Evolutionary conservation across 176 grass and related monocot genomes (phyloP).

Genomic region (Triticum monococcum): DNA sequence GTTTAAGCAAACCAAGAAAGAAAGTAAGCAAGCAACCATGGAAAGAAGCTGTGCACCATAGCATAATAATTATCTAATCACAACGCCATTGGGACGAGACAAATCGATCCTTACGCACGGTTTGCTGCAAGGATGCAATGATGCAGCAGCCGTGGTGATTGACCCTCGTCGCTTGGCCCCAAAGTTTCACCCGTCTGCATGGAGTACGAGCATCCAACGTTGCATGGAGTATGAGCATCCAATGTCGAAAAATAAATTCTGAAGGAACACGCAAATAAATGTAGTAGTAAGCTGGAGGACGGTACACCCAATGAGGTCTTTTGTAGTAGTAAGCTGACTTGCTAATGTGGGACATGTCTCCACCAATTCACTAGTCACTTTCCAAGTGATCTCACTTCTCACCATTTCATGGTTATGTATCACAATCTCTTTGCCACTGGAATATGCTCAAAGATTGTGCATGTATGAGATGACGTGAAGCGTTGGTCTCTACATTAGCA

Average conservation of each 20-base stretch:
- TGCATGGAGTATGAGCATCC: no score
- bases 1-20: slow-evolving; percentile 23
- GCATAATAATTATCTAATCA: no score
- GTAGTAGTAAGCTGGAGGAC: no score
- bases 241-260: background rate
- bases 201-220: background rate
- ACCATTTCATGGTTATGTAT: background rate
- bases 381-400: no score
- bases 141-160: background rate
- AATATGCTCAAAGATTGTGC: background rate
- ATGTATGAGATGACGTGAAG: background rate
- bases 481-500: background rate
- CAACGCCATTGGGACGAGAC: no score
- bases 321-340: no score
- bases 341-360: no score
- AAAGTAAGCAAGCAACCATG: background rate
- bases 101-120: no score
- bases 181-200: background rate
- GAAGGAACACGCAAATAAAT: no score
- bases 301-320: no score
- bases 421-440: background rate
- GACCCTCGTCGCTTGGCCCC: background rate
- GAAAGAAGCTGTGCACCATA: background rate
- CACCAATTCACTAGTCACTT: no score
- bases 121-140: no score